Base-by-base conservation (phyloP, 768 basidiomycete species). In the Kwoniella sp. region DNA sequence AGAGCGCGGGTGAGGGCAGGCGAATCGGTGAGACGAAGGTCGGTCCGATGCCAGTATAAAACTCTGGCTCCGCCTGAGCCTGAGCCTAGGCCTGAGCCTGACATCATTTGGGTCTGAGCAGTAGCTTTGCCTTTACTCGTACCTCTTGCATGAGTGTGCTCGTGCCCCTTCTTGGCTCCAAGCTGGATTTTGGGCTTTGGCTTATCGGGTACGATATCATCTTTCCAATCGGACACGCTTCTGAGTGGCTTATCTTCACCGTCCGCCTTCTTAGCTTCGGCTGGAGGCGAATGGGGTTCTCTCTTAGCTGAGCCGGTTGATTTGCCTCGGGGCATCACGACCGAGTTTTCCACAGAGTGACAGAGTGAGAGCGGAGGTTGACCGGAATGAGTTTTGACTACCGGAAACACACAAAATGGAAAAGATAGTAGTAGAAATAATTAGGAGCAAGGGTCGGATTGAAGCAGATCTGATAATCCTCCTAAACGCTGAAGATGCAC, bases 11-110 rank as follows among this genome's bases (percentile, higher is more conserved):
- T 56, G 6, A 80, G 69, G 10, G 77, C 74, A 0, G 79, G 77
- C 8, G 74, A 77, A 55, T 81, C 79, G 49, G 77, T 77, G 2
- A 81, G 55, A 1, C 81, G 68, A 9, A 82, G 68, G 58, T 81
- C 80, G 2, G 80, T 81, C n/a, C 80, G 64, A 66, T 77, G 79
- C 80, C 80, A 81, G 60, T 79, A 79, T 26, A 81, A 40, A 1
- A 80, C 78, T 50, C 77, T 64, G 13, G 64, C 57, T 13, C 51
- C 36, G 12, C 40, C 26, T 3, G 40, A 44, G 40, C 40, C 17
- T 9, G 40, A 19, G 4, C 3, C 17, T 19, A 13, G 13, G 33
- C 33, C 13, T 13, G 33, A 33, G 33, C 33, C n/a, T n/a, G n/a
- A n/a, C n/a, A n/a, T n/a, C n/a, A n/a, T n/a, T n/a, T 6, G 33